Conservation (phyloP, 176 grass and related monocot species). For the Rhynchospora tenuis region DNA sequence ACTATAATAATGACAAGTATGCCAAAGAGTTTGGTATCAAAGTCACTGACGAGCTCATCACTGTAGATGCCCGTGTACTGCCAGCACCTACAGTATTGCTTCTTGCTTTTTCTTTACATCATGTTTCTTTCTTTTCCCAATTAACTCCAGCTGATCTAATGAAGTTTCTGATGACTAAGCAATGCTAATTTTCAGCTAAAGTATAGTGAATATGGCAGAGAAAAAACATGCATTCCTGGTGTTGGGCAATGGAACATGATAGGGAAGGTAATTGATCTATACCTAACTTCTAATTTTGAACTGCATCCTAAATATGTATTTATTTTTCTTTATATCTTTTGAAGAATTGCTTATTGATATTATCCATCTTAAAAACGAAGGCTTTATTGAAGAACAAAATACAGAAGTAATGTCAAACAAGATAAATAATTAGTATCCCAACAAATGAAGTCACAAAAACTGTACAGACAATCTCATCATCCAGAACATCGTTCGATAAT, state of each 20-base stretch:
- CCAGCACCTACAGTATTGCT: conserved; percentile 45
- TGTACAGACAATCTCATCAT: background rate
- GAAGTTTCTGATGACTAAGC: background rate
- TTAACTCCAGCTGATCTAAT: background rate
- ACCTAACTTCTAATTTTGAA: background rate
- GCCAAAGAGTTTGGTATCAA: conserved; percentile 45
- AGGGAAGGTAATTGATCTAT: conserved; percentile 56
- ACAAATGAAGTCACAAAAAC: background rate
- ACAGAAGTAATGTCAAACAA: background rate
- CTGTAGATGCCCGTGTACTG: conserved; percentile 48
- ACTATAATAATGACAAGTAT: conserved; percentile 46
- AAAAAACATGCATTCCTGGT: conserved; percentile 40
- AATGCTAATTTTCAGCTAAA: conserved; percentile 46
- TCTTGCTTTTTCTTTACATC: background rate
- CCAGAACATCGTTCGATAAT: background rate
- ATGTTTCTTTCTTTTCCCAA: conserved; percentile 1
- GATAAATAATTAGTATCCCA: background rate
- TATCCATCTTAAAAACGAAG: background rate
- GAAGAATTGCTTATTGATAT: background rate
- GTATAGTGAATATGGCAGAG: conserved; percentile 60
- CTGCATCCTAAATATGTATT: background rate
- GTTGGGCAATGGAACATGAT: conserved; percentile 80
- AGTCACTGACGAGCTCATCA: conserved; percentile 32
- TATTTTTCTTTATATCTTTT: background rate
- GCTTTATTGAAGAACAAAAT: background rate